Percentiles rank a stretch among this genome's conserved stretches.
phyloP scores from a whole-genome alignment of 2,329 filamentous ascomycete genomes.

The Epichloe baconii region DNA sequence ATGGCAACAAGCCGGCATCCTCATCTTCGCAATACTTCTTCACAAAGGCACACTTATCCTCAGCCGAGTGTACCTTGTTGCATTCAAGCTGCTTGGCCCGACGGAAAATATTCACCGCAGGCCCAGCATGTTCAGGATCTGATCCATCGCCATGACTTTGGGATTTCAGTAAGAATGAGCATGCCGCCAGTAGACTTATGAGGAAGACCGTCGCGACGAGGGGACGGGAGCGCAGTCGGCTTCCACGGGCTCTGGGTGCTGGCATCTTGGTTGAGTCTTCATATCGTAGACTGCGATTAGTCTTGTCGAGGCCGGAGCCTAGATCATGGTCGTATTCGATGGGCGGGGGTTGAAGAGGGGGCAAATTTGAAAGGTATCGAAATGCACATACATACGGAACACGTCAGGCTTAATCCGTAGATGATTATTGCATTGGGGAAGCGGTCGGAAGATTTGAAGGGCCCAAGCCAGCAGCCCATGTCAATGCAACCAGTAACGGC shows the following conservation, averaged over 20 bases:
- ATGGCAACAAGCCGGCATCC: constrained; percentile 79
- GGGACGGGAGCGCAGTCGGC: constrained; percentile 31
- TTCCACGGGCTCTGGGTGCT: constrained; percentile 15
- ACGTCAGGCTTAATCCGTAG: not conserved
- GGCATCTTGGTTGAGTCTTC: constrained; percentile 9
- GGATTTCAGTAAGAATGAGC: constrained; percentile 24
- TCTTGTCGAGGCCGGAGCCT: not conserved
- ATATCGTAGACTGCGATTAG: constrained; percentile 4
- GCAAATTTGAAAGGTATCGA: not conserved
- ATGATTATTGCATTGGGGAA: not conserved
- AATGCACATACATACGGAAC: not conserved
- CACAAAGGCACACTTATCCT: constrained; percentile 81
- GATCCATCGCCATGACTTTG: constrained; percentile 4
- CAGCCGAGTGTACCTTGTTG: constrained; percentile 60
- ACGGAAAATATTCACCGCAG: constrained; percentile 10
- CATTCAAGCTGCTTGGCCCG: constrained; percentile 42
- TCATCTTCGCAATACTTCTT: constrained; percentile 72
- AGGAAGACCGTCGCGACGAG: constrained; percentile 35
- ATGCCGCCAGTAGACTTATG: constrained; percentile 31
- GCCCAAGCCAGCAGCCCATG: not conserved
- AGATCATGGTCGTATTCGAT: not conserved
- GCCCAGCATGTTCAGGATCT: not conserved
- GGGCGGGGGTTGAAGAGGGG: not conserved
- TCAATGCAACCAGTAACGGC: no score
- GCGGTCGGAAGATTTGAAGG: not conserved